Conservation (phyloP, 352 stramenopile species). For the Globisporangium mamillatum region DNA sequence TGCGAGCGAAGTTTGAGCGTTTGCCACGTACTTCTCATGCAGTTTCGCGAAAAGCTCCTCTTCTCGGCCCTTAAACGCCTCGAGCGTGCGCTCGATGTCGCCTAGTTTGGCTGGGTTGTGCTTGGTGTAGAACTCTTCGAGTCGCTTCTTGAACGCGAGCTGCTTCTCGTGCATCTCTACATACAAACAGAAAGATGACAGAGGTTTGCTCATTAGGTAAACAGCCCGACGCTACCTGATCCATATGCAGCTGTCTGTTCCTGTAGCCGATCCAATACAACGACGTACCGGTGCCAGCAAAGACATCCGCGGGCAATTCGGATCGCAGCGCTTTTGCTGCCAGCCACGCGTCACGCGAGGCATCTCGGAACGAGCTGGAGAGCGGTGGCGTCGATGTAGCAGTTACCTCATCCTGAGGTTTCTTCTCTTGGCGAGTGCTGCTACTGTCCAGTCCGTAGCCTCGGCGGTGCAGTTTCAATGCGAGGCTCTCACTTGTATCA, state of each 20-base stretch:
- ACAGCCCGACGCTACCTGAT: neutral
- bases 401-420: neutral
- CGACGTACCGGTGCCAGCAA: conserved; percentile 4
- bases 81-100: conserved; percentile 53
- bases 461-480: conserved; percentile 40
- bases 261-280: neutral
- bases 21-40: conserved; percentile 52
- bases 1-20: conserved; percentile 26
- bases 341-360: conserved; percentile 26
- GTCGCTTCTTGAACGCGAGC: conserved; percentile 29
- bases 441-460: conserved; percentile 43
- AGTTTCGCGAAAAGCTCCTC: conserved; percentile 71
- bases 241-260: neutral
- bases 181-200: neutral
- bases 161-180: conserved; percentile 5
- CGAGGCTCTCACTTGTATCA: conserved; percentile 29
- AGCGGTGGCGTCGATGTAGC: conserved; percentile 4
- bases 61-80: conserved; percentile 53
- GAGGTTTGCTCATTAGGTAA: neutral
- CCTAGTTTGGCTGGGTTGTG: conserved; percentile 61
- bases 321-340: conserved; percentile 26
- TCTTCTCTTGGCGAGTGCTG: conserved; percentile 9
- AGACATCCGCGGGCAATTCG: conserved; percentile 12
- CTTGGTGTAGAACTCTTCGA: conserved; percentile 66
- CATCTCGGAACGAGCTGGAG: conserved; percentile 30